Conservation (phyloP, 75 land plant species). For the Isoetes taiwanensis region DNA sequence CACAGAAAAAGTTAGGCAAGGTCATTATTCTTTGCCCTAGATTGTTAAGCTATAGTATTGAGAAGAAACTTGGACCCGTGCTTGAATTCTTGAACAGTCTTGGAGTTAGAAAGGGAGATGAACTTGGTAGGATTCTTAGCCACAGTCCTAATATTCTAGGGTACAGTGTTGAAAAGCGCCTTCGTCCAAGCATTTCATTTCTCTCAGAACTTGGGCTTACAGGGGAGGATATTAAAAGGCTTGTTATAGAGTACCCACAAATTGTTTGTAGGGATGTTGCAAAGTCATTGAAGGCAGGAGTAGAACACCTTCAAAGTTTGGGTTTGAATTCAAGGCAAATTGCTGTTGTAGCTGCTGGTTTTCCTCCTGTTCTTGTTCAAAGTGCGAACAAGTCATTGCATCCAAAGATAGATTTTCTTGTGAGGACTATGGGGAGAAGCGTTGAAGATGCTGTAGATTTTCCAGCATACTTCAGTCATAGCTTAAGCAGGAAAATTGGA, state of each 20-base stretch:
- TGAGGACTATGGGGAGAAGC: slow-evolving; percentile 50
- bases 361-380: slow-evolving; percentile 62
- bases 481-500: slow-evolving; percentile 58
- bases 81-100: background rate
- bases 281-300: slow-evolving; percentile 48
- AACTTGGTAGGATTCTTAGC: slow-evolving; percentile 3
- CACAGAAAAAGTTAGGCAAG: slow-evolving; percentile 48
- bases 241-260: slow-evolving; percentile 46
- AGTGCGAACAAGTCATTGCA: slow-evolving; percentile 48
- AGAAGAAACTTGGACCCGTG: background rate
- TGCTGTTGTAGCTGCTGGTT: slow-evolving; percentile 34
- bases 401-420: slow-evolving; percentile 44
- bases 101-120: too few species aligned
- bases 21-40: slow-evolving; percentile 24
- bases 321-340: slow-evolving; percentile 41
- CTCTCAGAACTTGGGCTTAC: slow-evolving; percentile 46
- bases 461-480: slow-evolving; percentile 70
- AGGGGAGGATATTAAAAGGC: slow-evolving; percentile 50
- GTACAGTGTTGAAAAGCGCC: slow-evolving; percentile 78
- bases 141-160: slow-evolving; percentile 71
- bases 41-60: background rate
- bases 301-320: slow-evolving; percentile 42
- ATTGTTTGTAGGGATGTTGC: slow-evolving; percentile 74
- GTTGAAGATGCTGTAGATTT: slow-evolving; percentile 53
- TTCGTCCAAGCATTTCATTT: slow-evolving; percentile 40